phyloP scores from a whole-genome alignment of 129 eudicot species.

The Helichrysum umbraculigerum region DNA sequence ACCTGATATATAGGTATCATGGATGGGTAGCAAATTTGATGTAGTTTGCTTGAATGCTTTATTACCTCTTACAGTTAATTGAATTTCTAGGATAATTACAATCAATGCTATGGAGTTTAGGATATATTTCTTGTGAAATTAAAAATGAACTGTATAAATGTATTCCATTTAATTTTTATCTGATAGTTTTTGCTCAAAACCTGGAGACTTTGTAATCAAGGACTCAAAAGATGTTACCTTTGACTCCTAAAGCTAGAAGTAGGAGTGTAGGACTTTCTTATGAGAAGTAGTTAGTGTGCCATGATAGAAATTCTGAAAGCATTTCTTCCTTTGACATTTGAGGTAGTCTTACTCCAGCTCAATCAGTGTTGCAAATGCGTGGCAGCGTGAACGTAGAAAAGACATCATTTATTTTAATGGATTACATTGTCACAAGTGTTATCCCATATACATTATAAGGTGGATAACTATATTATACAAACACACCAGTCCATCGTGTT shows the following conservation, averaged over 20 bases:
- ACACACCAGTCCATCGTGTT: neutral
- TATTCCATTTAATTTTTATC: neutral
- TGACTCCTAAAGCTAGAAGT: conserved; percentile 14
- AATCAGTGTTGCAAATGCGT: neutral
- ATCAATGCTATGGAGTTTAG: neutral
- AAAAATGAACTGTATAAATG: neutral
- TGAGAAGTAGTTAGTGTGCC: neutral
- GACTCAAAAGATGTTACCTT: conserved; percentile 1
- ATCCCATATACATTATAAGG: neutral
- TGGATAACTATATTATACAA: neutral
- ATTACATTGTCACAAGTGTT: neutral
- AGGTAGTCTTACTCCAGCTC: neutral
- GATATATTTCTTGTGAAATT: neutral
- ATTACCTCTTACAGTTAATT: neutral
- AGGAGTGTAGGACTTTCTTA: neutral
- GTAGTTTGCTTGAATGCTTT: neutral
- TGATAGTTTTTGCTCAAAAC: conserved; percentile 5
- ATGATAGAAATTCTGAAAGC: neutral
- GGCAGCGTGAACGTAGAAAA: neutral
- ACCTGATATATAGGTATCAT: neutral
- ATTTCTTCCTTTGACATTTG: neutral
- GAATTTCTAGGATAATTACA: neutral
- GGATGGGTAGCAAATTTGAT: neutral
- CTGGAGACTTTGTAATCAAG: neutral
- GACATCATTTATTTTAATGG: neutral